Conservation (phyloP, 75 land plant genomes). For the Ceratopteris richardii region DNA sequence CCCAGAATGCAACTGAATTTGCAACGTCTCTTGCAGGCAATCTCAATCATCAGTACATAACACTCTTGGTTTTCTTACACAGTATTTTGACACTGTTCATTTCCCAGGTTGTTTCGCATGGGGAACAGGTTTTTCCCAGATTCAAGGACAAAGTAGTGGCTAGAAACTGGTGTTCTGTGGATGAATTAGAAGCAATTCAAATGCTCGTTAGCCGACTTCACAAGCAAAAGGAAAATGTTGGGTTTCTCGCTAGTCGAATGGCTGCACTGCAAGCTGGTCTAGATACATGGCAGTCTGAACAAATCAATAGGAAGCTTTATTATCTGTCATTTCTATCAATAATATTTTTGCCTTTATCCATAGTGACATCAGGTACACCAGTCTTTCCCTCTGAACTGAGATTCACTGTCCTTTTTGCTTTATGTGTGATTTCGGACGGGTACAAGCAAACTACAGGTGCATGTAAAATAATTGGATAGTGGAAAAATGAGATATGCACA, state of each 20-base stretch:
- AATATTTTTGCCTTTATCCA: conserved; percentile 77
- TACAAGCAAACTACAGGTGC: no score
- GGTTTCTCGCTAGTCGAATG: conserved; percentile 74
- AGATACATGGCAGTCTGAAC: conserved; percentile 94
- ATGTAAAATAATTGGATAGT: no score
- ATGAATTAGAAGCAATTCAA: conserved; percentile 57
- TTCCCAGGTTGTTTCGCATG: conserved; percentile 68
- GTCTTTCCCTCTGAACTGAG: neutral
- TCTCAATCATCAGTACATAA: neutral
- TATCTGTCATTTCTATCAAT: conserved; percentile 84
- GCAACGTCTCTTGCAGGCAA: conserved; percentile 76
- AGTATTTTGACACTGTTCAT: neutral
- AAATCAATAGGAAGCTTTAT: conserved; percentile 82
- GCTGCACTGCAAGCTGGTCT: conserved; percentile 89
- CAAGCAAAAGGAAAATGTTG: conserved; percentile 80
- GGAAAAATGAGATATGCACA: no score
- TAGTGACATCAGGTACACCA: conserved; percentile 78
- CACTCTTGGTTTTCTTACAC: neutral
- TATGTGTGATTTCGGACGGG: neutral
- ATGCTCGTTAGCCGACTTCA: conserved; percentile 59
- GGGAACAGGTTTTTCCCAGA: conserved; percentile 88
- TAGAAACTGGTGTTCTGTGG: conserved; percentile 56
- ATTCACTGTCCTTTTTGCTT: no score
- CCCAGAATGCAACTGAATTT: conserved; percentile 88
- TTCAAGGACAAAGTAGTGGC: conserved; percentile 66